Percentiles rank a stretch among this genome's conserved stretches.
phyloP scores from a whole-genome alignment of 2,329 filamentous ascomycete genomes.

The Chaetomium sp. region DNA sequence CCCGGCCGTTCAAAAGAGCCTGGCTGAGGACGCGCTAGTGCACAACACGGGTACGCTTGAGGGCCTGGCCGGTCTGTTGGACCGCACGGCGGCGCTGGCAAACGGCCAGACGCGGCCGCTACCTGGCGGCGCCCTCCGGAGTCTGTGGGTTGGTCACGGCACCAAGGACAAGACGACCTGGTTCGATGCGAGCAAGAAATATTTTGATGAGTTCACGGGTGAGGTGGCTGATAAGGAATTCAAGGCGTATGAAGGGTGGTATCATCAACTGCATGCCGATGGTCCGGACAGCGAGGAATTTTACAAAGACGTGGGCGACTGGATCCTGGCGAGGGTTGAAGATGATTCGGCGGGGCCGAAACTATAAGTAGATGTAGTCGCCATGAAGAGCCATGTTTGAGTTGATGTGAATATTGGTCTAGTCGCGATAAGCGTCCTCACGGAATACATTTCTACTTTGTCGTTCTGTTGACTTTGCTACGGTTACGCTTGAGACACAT shows the following conservation, averaged over 20 bases:
- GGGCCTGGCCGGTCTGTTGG: constrained; percentile 68
- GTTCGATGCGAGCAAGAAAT: constrained; percentile 57
- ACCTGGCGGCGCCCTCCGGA: constrained; percentile 40
- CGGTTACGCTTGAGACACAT: too few relatives aligned
- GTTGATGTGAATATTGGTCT: background rate
- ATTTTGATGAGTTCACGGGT: constrained; percentile 48
- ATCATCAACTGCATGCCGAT: constrained; percentile 67
- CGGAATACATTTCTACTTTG: too few relatives aligned
- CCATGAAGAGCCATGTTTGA: background rate
- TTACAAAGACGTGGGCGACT: constrained; percentile 55
- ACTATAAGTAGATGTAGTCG: constrained; percentile 1
- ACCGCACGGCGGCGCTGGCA: constrained; percentile 59
- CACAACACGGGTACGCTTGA: constrained; percentile 85
- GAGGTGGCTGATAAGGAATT: constrained; percentile 61
- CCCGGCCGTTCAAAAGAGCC: constrained; percentile 51
- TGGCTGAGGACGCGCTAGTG: constrained; percentile 61
- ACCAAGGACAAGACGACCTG: constrained; percentile 65
- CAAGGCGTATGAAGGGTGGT: constrained; percentile 68
- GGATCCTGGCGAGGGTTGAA: constrained; percentile 51
- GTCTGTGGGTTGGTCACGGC: constrained; percentile 70
- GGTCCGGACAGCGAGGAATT: constrained; percentile 44
- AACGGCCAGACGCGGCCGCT: constrained; percentile 45
- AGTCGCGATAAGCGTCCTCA: too few relatives aligned
- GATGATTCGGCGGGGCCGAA: constrained; percentile 13
- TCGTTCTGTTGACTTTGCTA: too few relatives aligned